Evolutionary conservation across 2,329 filamentous ascomycete genomes (phyloP), one percentile per base, ranked within the genome.

Genomic region (Shiraia bambusicola): DNA sequence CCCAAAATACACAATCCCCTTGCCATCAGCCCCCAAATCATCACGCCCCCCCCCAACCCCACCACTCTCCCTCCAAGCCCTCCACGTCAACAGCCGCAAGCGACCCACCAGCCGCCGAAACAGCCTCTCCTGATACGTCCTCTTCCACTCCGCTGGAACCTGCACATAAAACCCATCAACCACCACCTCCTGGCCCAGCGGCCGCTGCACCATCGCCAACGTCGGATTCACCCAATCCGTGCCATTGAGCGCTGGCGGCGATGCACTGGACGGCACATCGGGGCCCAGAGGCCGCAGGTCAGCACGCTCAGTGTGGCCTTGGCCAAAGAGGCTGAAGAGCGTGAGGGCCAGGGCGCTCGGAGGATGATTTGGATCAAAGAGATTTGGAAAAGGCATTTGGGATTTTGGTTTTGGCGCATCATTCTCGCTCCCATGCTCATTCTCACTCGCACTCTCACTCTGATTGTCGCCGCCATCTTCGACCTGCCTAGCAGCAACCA

Each of bases 191-290:
- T 59, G 54, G 7, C 59, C 61, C 0, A 63, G 42, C 8, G 59
- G 61, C 15, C 46, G 42, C 2, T 33, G 27, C 14, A 49, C 16
- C 15, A 15, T 22, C 0, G 16, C 17, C 2, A 35, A 9, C n/a
- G 25, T 29, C 1, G 38, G 38, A n/a, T 31, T 28, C 2, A 49
- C 24, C 55, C 52, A 58, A 1, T 34, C 14, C 12, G 52, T 45
- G 2, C 47, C 46, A 28, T 56, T 41, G 4, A 44, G 24, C 1
- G 25, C 16, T 10, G 37, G 11, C 1, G 47, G 56, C 4, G 51
- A 35, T 0, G 48, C 38, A 6, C 64, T 59, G 44, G 69, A 68
- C 1, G 63, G 67, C n/a, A 66, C 52, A n/a, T 58, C 53, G 0
- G 55, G 54, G 2, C 57, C 58, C 3, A 61, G 34, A 1, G 59